Evolutionary conservation across 139 green algal genomes (phyloP), one percentile per base, ranked within the genome.

Genomic region (Auxenochlorella protothecoides): DNA sequence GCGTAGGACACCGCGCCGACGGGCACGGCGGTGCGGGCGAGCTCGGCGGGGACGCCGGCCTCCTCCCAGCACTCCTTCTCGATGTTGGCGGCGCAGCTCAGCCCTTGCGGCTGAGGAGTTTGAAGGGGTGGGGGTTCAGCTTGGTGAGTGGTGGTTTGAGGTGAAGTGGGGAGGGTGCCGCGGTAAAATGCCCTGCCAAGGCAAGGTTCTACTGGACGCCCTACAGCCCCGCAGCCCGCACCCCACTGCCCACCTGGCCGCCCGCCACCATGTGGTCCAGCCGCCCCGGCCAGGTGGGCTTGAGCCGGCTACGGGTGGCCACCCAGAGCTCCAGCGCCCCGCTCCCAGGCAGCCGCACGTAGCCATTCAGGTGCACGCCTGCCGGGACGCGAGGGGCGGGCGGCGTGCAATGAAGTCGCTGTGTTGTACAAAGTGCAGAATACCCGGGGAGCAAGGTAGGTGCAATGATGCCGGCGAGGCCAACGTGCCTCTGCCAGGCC

Each of bases 41-140:
- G 73, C 12, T 85, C 68, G 0, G 53, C 11, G 0, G 92, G 88
- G 10, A 98, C 90, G 71, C 87, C 78, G 15, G 94, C 94, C 83
- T 98, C 94, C 81, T 98, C 94, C 44, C 76, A 74, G 59, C 89
- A 96, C 85, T 98, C 94, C 82, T 98, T 97, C 9, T 93, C 70
- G 68, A 97, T 86, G 71, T 97, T 97, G 0, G 91, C 91, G 13
- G 52, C 52, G 44, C 70, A 80, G 74, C 79, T 87, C 5, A 96
- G 72, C 4, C 85, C 87, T 62, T 90, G 77, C 0, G 91, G 91
- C 85, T 96, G 86, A 60, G 27, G 27, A 44, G 27, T 44, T 44
- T 44, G 27, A 44, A 44, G 27, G 27, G 27, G 27, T 44, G 27
- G 27, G 27, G 27, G 27, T 0, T 44, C 27, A 44, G 27, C 27